Evolutionary conservation across 352 stramenopile species (phyloP), one percentile per base, ranked within the genome.

Genomic region (Blastocystis sp.): DNA sequence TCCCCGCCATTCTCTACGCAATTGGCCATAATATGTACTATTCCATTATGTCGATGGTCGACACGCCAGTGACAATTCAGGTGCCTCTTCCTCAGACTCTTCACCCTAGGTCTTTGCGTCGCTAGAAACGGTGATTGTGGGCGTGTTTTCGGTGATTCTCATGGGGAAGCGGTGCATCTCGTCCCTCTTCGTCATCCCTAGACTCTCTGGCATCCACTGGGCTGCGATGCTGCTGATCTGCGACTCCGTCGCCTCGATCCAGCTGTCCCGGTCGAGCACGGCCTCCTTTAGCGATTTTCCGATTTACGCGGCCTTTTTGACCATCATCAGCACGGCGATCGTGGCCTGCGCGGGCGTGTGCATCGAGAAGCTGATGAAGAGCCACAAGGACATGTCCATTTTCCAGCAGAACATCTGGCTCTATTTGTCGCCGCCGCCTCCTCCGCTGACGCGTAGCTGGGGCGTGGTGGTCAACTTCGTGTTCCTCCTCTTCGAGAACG

Each of bases 371-470:
- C 63, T 87, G 76, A 87, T 87, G 76, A 87, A 87, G 24, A 69
- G 38, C 4, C 76, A 87, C 45, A 9, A 40, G 7, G 76, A 87
- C 48, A 87, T 87, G 76, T 87, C 76, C 11, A 76, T 87, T 38
- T 87, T 87, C 76, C 76, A 87, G 63, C 76, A 87, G 76, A 87
- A 54, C 2, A 87, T 87, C 76, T 87, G 76, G 76, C 76, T 87
- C 7, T 87, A 87, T 87, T 87, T 87, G 76, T 87, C 11, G 7
- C 0, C 6, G 0, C 70, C 11, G 1, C 4, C 21, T 10, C n/a
- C 6, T 48, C 10, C 3, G 4, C 11, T 76, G 4, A 76, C 43
- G 3, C 6, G 21, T 87, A 87, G 60, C 28, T 87, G 63, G 60
- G 63, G 60, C 17, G 60, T 24, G 10, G 40, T 87, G 4, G 60